Conservation (phyloP, 306 rosid species). For the Vigna angularis region DNA sequence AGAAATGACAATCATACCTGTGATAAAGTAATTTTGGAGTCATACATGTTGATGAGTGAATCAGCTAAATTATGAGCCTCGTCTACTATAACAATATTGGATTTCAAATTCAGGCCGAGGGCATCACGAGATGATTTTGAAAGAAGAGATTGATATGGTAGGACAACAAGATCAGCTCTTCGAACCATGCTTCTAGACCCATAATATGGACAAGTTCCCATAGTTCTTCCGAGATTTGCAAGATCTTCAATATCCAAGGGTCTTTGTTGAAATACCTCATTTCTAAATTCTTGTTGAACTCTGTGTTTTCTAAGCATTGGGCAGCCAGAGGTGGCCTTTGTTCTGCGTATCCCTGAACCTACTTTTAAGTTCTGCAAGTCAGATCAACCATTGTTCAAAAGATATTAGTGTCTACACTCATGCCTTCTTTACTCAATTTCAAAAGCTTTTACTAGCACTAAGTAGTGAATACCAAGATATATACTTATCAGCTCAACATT, state of each 20-base stretch:
- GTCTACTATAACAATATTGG: conserved; percentile 78
- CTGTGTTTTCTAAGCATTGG: conserved; percentile 84
- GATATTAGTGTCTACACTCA: conserved; percentile 16
- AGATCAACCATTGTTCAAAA: conserved; percentile 43
- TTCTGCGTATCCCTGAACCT: conserved; percentile 62
- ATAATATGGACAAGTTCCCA: conserved; percentile 92
- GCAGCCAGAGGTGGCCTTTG: conserved; percentile 86
- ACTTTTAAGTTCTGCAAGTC: conserved; percentile 68
- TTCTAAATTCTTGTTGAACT: conserved; percentile 71
- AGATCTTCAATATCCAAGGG: conserved; percentile 97
- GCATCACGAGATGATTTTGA: conserved; percentile 97
- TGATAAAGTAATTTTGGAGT: conserved; percentile 69
- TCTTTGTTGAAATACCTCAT: conserved; percentile 71
- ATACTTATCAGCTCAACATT: conserved; percentile 11
- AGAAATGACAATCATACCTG: conserved; percentile 64
- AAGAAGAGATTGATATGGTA: conserved; percentile 94
- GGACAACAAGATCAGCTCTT: conserved; percentile 87
- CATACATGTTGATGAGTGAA: conserved; percentile 89
- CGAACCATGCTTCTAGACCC: conserved; percentile 88
- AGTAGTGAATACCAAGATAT: conserved; percentile 28
- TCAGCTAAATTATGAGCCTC: conserved; percentile 98
- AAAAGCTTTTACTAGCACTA: conserved; percentile 16
- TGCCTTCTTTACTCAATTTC: conserved; percentile 21
- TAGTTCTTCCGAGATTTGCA: conserved; percentile 77
- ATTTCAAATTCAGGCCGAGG: conserved; percentile 84